Evolutionary conservation across 2,329 filamentous ascomycete genomes (phyloP), one percentile per base, ranked within the genome.

Genomic region (Atkinsonella hypoxylon): DNA sequence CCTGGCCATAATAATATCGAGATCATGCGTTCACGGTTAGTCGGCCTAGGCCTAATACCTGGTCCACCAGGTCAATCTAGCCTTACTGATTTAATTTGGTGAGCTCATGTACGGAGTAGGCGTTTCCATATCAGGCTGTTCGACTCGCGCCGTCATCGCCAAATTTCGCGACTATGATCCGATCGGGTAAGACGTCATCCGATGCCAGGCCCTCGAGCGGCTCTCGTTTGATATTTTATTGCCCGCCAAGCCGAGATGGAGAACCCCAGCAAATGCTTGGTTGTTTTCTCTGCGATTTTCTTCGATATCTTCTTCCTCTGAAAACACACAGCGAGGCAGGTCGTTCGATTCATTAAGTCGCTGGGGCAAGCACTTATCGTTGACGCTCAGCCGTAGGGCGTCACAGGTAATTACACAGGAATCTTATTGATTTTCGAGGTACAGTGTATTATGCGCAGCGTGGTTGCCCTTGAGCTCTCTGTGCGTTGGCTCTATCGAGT

Each of bases 111-210:
- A 38, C n/a, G n/a, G 34, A 12, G 11, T 3, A 13, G 15, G 39
- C 39, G 2, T 9, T 41, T 15, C 34, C 22, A 40, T 47, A 40
- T 39, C 3, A 34, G 32, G 13, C 32, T 34, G 10, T 3, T 34
- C 32, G 32, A 34, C 41, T 48, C 40, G 40, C 47, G n/a, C 17
- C 12, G 22, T 49, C 47, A 49, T 49, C 47, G 47, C 40, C 40
- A 49, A 26, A 49, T 18, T 8, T 49, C 31, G 40, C n/a, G 42
- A 20, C 47, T 30, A 47, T 49, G 40, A 30, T 26, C 47, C 15
- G 18, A 49, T 44, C 17, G 36, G 40, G 47, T 26, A 49, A 32
- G 38, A 39, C 38, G 40, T 39, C 40, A 49, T 38, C 17, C 13
- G 15, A 42, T 41, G 20, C 38, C 40, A 22, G 38, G 15, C 13